Percentiles rank a stretch among this genome's conserved stretches.
phyloP scores from a whole-genome alignment of 2,329 filamentous ascomycete genomes.

The Falciphora oryzae region DNA sequence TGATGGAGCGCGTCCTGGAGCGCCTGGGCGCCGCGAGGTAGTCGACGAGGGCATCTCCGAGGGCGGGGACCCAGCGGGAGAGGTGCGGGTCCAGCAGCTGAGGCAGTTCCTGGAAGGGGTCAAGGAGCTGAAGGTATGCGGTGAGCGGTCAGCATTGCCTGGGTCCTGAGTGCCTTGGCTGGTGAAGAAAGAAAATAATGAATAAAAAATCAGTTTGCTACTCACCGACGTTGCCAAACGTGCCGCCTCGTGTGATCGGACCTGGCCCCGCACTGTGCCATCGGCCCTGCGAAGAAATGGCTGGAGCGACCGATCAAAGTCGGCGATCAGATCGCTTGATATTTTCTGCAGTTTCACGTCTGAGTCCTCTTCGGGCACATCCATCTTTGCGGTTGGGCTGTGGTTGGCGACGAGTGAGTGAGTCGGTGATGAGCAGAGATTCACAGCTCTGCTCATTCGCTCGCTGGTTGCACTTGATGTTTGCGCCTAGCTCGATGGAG shows the following conservation, averaged over 20 bases:
- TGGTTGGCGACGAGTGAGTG: background rate
- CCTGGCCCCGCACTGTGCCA: slow-evolving; percentile 26
- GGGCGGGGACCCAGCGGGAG: slow-evolving; percentile 63
- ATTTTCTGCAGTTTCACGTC: slow-evolving; percentile 58
- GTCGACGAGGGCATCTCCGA: slow-evolving; percentile 71
- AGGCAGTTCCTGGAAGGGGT: slow-evolving; percentile 91
- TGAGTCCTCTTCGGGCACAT: slow-evolving; percentile 52
- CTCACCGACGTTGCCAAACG: slow-evolving; percentile 41
- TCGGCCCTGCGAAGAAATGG: slow-evolving; percentile 48
- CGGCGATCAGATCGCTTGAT: slow-evolving; percentile 52
- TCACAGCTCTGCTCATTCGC: background rate
- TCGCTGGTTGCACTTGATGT: background rate
- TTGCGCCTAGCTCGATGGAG: no score
- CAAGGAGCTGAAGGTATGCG: slow-evolving; percentile 46
- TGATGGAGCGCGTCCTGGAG: slow-evolving; percentile 20
- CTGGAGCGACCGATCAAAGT: slow-evolving; percentile 48
- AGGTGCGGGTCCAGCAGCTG: slow-evolving; percentile 86
- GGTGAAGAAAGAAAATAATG: background rate
- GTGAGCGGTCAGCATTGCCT: background rate
- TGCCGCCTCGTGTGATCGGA: slow-evolving; percentile 43
- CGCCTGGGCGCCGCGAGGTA: slow-evolving; percentile 43
- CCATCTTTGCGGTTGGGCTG: slow-evolving; percentile 37
- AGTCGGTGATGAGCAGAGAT: background rate
- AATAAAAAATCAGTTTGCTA: background rate
- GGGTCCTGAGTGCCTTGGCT: no score